Conservation (phyloP, 345 rosid species). For the Pelargonium nanum region DNA sequence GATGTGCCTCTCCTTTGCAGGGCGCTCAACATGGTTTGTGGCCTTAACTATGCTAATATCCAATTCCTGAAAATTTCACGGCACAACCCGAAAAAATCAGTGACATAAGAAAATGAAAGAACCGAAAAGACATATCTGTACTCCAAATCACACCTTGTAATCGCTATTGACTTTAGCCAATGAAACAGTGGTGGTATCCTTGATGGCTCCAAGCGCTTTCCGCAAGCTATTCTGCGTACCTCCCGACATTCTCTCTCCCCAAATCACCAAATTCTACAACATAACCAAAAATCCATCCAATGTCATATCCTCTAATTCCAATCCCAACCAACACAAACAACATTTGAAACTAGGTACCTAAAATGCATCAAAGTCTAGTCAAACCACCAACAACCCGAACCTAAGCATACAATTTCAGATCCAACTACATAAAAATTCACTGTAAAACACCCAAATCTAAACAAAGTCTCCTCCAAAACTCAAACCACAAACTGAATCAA, state of each 20-base stretch:
- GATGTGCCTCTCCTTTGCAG: conserved; percentile 79
- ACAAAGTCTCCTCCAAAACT: not conserved
- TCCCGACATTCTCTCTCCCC: conserved; percentile 62
- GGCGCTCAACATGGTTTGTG: conserved; percentile 87
- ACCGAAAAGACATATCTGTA: not conserved
- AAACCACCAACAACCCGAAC: not conserved
- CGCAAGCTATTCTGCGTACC: conserved; percentile 81
- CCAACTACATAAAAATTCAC: not conserved
- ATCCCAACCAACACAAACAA: not conserved
- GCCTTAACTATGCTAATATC: conserved; percentile 92
- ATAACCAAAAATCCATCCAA: not conserved
- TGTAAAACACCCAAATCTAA: too few relatives aligned
- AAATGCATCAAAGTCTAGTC: not conserved
- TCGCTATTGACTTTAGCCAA: conserved; percentile 97
- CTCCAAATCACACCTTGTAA: conserved; percentile 48
- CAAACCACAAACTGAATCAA: too few relatives aligned
- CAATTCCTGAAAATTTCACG: conserved; percentile 48
- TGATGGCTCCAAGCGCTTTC: conserved; percentile 91
- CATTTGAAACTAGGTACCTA: not conserved
- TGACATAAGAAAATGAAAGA: not conserved
- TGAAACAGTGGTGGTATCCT: conserved; percentile 96
- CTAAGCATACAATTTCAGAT: not conserved
- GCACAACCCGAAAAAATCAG: conserved; percentile 7
- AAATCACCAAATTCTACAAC: conserved; percentile 25
- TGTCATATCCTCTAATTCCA: not conserved